These are phyloP conservation scores for Tetrapisispora fleetii DNA, from an alignment of 805 yeast genomes.

Conservation along the genomic window DNA sequence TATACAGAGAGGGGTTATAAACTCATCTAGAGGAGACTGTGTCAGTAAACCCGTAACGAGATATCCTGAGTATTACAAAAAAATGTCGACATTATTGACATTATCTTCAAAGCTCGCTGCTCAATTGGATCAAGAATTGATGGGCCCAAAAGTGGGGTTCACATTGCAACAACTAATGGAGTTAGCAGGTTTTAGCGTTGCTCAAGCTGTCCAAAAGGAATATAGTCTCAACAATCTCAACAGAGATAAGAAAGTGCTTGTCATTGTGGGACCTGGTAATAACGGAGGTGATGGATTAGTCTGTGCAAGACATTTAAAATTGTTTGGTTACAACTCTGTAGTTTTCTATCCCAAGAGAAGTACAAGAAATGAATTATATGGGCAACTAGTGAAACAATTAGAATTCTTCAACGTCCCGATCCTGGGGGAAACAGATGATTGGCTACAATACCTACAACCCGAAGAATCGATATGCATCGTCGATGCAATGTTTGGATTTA, in stretches of 20 bases:
- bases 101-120: constrained; percentile 53
- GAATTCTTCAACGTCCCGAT: constrained; percentile 52
- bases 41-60: background rate
- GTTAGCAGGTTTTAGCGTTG: constrained; percentile 89
- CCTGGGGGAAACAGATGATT: constrained; percentile 31
- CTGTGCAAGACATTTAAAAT: constrained; percentile 79
- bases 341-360: constrained; percentile 70
- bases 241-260: constrained; percentile 39
- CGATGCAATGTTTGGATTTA: constrained; percentile 88
- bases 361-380: constrained; percentile 46
- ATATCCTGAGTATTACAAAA: background rate
- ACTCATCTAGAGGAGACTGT: too few species aligned
- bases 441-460: constrained; percentile 24
- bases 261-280: constrained; percentile 91
- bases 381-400: constrained; percentile 57
- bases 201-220: constrained; percentile 65
- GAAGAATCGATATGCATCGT: constrained; percentile 41
- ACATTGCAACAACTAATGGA: constrained; percentile 56
- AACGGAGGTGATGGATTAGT: constrained; percentile 96
- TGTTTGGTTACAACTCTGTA: constrained; percentile 70
- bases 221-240: constrained; percentile 41
- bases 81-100: constrained; percentile 25
- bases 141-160: constrained; percentile 57
- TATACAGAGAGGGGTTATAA: too few species aligned
- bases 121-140: constrained; percentile 70